Percentiles rank a stretch among this genome's conserved stretches.
Conservation (phyloP, 257 asterid genomes). For the Solanum infundibuliforme region DNA sequence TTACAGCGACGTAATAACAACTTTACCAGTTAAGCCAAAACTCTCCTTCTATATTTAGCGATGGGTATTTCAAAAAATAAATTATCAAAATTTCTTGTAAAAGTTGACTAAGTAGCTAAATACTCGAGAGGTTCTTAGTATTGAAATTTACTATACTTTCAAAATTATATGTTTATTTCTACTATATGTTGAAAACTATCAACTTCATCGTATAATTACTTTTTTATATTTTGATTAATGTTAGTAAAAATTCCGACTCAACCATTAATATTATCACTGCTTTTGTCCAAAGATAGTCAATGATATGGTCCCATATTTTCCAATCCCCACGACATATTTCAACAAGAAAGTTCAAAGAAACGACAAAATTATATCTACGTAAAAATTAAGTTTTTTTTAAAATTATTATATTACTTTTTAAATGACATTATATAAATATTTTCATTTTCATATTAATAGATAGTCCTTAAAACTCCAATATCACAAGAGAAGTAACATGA, state of each 20-base stretch:
- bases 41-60: not conserved
- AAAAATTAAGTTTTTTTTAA: not conserved
- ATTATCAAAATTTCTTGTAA: not conserved
- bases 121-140: not conserved
- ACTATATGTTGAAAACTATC: not conserved
- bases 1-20: not conserved
- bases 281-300: not conserved
- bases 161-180: not conserved
- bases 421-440: no score
- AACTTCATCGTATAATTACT: not conserved
- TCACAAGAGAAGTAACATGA: not conserved
- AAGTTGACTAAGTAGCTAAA: not conserved
- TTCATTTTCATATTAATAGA: no score
- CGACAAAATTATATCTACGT: not conserved
- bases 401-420: no score
- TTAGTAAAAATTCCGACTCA: rapidly evolving
- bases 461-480: not conserved
- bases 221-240: not conserved
- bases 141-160: not conserved
- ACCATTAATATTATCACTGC: not conserved
- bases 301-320: not conserved
- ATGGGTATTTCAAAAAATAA: no score
- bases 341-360: not conserved
- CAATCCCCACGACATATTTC: not conserved
- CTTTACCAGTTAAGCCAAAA: rapidly evolving